Base-by-base conservation (phyloP, 2,329 filamentous ascomycete genomes). In the Cordyceps pruinosa region DNA sequence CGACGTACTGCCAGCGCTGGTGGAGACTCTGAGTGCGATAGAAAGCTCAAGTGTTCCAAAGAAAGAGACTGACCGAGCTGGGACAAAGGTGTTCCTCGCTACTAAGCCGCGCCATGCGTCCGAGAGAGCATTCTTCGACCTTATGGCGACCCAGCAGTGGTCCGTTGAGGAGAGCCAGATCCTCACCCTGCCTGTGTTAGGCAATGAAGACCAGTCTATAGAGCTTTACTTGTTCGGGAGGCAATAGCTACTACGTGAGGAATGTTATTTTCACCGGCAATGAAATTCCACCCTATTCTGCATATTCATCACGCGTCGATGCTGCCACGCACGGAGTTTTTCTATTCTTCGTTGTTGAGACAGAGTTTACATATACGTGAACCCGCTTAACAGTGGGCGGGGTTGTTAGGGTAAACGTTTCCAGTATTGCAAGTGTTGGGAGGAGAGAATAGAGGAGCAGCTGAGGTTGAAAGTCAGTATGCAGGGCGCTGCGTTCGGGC, bases 31-130 rank as follows among this genome's bases (percentile, higher is more conserved):
- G 35, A 76, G 75, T 2, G 74, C 77, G 2, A 64, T 84, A 12
- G 78, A 82, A 59, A 55, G 59, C 2, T 63, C 66, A 9, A 78
- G 74, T 23, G 34, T 59, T 39, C 59, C 60, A 2, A 65, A 66
- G n/a, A 23, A 41, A 9, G 30, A 10, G 13, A 34, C 26, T 2
- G 32, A n/a, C 3, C 23, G 10, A 4, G 3, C n/a, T 30, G 63
- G 59, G 49, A 75, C 77, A n/a, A 72, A 69, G 7, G 76, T 83
- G 1, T 70, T 84, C 23, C 62, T 84, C 13, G 78, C 80, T 2
- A 82, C 80, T 0, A 85, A 84, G 64, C 79, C 75, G 1, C 74
- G 81, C 1, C 82, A 84, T 60, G 70, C 73, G 2, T 81, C 79
- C 0, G 81, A 84, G 62, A 66, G 70, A 32, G 73, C 69, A 0